Conservation (phyloP, 345 rosid species). For the Pelargonium nanum region DNA sequence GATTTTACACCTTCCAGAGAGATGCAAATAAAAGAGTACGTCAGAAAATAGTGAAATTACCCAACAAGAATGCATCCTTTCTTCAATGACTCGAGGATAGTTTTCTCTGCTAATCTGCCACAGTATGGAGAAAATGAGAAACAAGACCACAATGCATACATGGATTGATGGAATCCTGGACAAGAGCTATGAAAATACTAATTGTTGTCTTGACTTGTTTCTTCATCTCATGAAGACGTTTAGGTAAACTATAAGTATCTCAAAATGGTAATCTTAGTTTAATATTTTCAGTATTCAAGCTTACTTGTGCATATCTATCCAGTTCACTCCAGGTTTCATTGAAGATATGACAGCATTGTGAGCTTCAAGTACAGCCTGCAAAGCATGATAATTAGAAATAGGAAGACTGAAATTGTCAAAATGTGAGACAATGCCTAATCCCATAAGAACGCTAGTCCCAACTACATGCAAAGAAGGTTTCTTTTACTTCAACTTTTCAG, state of each 20-base stretch:
- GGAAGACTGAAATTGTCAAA: background rate
- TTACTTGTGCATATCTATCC: conserved; percentile 95
- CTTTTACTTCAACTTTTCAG: background rate
- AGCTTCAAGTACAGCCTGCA: conserved; percentile 76
- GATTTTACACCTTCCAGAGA: conserved; percentile 5
- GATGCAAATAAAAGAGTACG: conserved; percentile 4
- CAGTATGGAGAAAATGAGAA: background rate
- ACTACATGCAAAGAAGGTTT: background rate
- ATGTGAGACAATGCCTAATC: background rate
- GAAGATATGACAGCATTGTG: conserved; percentile 72
- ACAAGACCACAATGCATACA: background rate
- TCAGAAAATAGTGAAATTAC: conserved; percentile 26
- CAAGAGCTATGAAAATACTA: background rate
- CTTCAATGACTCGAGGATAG: conserved; percentile 58
- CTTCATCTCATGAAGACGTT: background rate
- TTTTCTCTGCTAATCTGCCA: conserved; percentile 73
- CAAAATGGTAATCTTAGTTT: background rate
- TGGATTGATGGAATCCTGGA: background rate
- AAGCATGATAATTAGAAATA: conserved; percentile 9
- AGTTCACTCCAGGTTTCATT: conserved; percentile 80
- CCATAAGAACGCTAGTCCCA: background rate
- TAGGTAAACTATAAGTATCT: background rate
- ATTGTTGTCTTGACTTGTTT: too few relatives aligned
- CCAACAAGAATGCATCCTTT: conserved; percentile 56
- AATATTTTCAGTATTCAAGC: conserved; percentile 12